Base-by-base conservation (phyloP, 1,284 basidiomycete species). In the Cutaneotrichosporon sp. region DNA sequence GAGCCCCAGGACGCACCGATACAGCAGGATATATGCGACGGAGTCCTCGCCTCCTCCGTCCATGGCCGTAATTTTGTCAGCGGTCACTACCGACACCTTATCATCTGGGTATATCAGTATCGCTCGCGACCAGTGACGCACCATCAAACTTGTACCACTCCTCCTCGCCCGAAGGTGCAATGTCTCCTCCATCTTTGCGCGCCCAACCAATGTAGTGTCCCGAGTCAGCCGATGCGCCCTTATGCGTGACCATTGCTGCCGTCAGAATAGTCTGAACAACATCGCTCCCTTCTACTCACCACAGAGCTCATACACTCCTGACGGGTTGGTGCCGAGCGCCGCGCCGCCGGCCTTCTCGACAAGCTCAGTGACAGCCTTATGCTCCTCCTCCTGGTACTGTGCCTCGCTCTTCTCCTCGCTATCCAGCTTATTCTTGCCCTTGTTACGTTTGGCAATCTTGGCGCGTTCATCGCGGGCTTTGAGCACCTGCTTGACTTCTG, bases 201-300 rank as follows among this genome's bases (percentile, higher is more conserved):
- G 68, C 63, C 78, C 88, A 96, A 1, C 84, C 88, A 33, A 94
- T 91, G 71, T 94, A 96, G 74, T 96, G 92, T 62, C 73, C 93
- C 0, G 88, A 84, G 68, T 97, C 92, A 0, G 94, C 92, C 0
- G 87, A 87, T 0, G 91, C 84, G 16, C 96, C 96, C 71, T 98
- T 98, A 80, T 97, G 94, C 24, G 92, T 96, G 14, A 99, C 85
- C 66, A 98, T 88, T 2, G 86, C 90, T 89, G 64, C 24, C 2
- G 14, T 31, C 10, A 22, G 17, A 9, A 25, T 19, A 9, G 4
- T 34, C 9, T 12, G 17, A 10, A 24, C n/a, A n/a, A n/a, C n/a
- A n/a, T n/a, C n/a, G n/a, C n/a, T n/a, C n/a, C n/a, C n/a, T n/a
- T 27, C 19, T 24, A 67, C 73, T 60, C 46, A 74, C 73, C 75